phyloP scores from a whole-genome alignment of 2,329 filamentous ascomycete species.

The Teratosphaeria pseudoeucalypti region DNA sequence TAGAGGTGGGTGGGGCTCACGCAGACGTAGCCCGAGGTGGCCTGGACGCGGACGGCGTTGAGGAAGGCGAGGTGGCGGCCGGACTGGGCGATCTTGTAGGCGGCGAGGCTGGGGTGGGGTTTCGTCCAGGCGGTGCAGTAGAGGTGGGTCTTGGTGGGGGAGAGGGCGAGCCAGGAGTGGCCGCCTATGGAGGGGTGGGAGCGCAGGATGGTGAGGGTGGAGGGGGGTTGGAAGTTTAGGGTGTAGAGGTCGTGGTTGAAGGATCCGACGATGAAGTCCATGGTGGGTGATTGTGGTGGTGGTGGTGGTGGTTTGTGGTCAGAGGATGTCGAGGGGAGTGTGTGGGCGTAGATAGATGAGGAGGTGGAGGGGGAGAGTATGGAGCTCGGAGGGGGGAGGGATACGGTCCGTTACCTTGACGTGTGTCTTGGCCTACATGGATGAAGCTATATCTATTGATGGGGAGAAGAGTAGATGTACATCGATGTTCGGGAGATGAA shows the following conservation, averaged over 20 bases:
- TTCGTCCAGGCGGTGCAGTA: slow-evolving; percentile 28
- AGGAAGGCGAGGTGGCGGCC: slow-evolving; percentile 19
- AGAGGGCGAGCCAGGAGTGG: slow-evolving; percentile 27
- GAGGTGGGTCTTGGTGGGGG: slow-evolving; percentile 17
- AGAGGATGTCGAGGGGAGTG: background rate
- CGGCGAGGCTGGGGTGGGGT: slow-evolving; percentile 21
- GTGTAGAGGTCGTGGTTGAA: slow-evolving; percentile 26
- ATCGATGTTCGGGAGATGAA: no score
- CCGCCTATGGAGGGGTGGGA: slow-evolving; percentile 22
- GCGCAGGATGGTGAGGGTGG: slow-evolving; percentile 14
- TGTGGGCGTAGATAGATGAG: background rate
- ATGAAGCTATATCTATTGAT: background rate
- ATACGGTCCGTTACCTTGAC: background rate
- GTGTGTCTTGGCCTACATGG: background rate
- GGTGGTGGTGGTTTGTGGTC: background rate
- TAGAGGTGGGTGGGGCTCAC: slow-evolving; percentile 21
- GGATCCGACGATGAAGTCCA: slow-evolving; percentile 28
- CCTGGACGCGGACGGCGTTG: slow-evolving; percentile 23
- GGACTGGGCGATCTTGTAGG: slow-evolving; percentile 16
- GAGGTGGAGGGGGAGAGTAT: background rate
- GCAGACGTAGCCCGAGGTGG: slow-evolving; percentile 25
- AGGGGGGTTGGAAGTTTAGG: slow-evolving; percentile 19
- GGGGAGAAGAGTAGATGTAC: background rate
- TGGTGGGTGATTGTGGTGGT: slow-evolving; percentile 2
- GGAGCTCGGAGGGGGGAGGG: background rate